Conservation (phyloP, 805 yeast species). For the Metschnikowia lachancei region DNA sequence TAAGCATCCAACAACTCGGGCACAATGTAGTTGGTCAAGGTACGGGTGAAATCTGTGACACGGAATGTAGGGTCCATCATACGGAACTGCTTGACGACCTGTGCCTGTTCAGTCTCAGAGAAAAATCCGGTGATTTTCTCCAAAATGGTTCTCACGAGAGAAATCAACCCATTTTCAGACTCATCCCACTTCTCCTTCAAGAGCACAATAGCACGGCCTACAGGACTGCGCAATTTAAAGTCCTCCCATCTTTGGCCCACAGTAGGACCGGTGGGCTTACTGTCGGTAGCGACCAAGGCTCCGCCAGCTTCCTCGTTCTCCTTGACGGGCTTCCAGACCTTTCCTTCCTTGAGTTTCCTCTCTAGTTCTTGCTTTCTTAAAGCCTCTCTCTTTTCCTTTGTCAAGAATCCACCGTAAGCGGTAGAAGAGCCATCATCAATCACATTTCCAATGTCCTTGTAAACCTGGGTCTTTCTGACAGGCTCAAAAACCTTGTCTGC, state of each 20-base stretch:
- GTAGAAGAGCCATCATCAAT: slow-evolving; percentile 89
- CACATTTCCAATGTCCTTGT: slow-evolving; percentile 82
- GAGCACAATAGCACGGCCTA: slow-evolving; percentile 63
- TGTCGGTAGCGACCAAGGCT: slow-evolving; percentile 77
- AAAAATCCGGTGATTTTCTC: slow-evolving; percentile 84
- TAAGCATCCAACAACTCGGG: slow-evolving; percentile 97
- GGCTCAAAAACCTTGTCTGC: slow-evolving; percentile 93
- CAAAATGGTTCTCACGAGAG: slow-evolving; percentile 72
- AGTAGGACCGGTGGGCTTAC: slow-evolving; percentile 68
- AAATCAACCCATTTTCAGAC: slow-evolving; percentile 86
- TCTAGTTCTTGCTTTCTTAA: slow-evolving; percentile 57
- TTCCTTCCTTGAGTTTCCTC: slow-evolving; percentile 55
- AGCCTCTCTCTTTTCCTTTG: slow-evolving; percentile 73
- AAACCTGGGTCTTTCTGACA: slow-evolving; percentile 83
- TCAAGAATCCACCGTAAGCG: slow-evolving; percentile 88
- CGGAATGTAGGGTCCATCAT: slow-evolving; percentile 88
- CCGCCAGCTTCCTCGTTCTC: slow-evolving; percentile 81
- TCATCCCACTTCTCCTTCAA: slow-evolving; percentile 82
- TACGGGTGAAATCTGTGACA: slow-evolving; percentile 71
- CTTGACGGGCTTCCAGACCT: slow-evolving; percentile 63
- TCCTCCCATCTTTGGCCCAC: slow-evolving; percentile 64
- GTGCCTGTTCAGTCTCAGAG: slow-evolving; percentile 94
- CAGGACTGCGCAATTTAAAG: slow-evolving; percentile 61
- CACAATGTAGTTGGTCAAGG: slow-evolving; percentile 84
- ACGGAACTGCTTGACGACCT: slow-evolving; percentile 81